These are phyloP conservation scores for Phytophthora idaei DNA, from an alignment of 352 stramenopile genomes.

Conservation along the genomic window DNA sequence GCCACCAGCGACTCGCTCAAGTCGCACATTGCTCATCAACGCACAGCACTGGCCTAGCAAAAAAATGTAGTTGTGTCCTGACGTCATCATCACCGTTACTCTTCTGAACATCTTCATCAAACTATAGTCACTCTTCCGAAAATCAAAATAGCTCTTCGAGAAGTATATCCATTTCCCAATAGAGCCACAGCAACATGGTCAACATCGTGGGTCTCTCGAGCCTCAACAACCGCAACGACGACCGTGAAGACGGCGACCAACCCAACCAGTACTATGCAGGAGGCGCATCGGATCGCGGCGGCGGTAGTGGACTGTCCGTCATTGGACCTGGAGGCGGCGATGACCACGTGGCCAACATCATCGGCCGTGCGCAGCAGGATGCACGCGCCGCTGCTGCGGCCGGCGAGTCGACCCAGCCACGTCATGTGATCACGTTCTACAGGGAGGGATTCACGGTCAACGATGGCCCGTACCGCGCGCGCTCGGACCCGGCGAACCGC, in stretches of 20 bases:
- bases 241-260: conserved; percentile 38
- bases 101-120: conserved; percentile 1
- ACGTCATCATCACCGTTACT: conserved; percentile 11
- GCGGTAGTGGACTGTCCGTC: conserved; percentile 78
- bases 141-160: not conserved
- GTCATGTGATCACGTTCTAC: conserved; percentile 87
- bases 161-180: not conserved
- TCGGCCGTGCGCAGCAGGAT: conserved; percentile 79
- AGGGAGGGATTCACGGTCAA: conserved; percentile 87
- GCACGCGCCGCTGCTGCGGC: conserved; percentile 37
- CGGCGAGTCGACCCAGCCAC: conserved; percentile 31
- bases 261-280: conserved; percentile 80
- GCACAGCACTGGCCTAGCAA: conserved; percentile 61
- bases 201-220: conserved; percentile 87
- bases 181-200: conserved; percentile 44
- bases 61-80: conserved; percentile 21
- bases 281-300: conserved; percentile 65
- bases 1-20: conserved; percentile 57
- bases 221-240: conserved; percentile 53
- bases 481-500: conserved; percentile 72
- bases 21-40: conserved; percentile 65
- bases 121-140: conserved; percentile 18
- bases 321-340: conserved; percentile 57
- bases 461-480: conserved; percentile 73
- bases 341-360: conserved; percentile 84